Percentiles rank a stretch among this genome's conserved stretches.
Evolutionary conservation across 306 rosid species (phyloP).

Genomic region (Medicago truncatula): MtrunA17r5.0-ANR NC_053042.1:29615501-29616000

Average conservation of each 20-base stretch:
- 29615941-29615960: slow-evolving; percentile 60
- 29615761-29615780: neutral
- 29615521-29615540: too few relatives aligned
- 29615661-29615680: neutral
- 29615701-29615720: neutral
- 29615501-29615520: too few relatives aligned
- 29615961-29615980: slow-evolving; percentile 57
- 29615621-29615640: neutral
- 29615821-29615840: slow-evolving; percentile 39
- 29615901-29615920: slow-evolving; percentile 59
- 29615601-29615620: too few relatives aligned
- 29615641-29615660: neutral
- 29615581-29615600: too few relatives aligned
- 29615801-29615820: slow-evolving; percentile 47
- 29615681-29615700: neutral
- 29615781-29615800: neutral
- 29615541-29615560: too few relatives aligned
- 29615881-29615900: slow-evolving; percentile 53
- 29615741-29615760: neutral
- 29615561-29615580: too few relatives aligned
- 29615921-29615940: slow-evolving; percentile 68
- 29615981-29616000: slow-evolving; percentile 77
- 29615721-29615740: neutral
- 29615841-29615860: slow-evolving; percentile 49
- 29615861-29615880: slow-evolving; percentile 49